phyloP scores from a whole-genome alignment of 164 flowering plant genomes.

The Nymphaea thermarum region DNA sequence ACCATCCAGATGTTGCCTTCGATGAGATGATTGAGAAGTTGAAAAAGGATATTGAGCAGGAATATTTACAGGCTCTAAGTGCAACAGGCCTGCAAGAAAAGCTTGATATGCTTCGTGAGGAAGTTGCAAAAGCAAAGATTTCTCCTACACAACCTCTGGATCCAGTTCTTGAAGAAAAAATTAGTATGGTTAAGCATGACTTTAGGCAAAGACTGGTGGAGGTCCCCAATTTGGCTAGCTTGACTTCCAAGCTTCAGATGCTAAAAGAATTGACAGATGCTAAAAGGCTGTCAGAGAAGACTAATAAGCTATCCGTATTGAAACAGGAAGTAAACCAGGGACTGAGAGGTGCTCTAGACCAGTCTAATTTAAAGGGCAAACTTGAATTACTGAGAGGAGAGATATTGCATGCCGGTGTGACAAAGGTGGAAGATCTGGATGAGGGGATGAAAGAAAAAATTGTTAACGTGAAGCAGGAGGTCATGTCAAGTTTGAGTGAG shows the following conservation, averaged over 20 bases:
- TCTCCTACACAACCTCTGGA: conserved; percentile 21
- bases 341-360: conserved; percentile 29
- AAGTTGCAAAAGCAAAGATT: conserved; percentile 33
- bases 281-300: conserved; percentile 28
- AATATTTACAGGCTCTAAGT: conserved; percentile 48
- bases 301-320: conserved; percentile 17
- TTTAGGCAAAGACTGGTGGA: conserved; percentile 30
- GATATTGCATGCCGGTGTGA: conserved; percentile 23
- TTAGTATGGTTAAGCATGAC: conserved; percentile 40
- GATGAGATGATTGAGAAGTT: conserved; percentile 54
- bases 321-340: conserved; percentile 44
- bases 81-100: conserved; percentile 45
- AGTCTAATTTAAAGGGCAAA: conserved; percentile 37
- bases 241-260: conserved; percentile 48
- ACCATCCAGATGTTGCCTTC: conserved; percentile 19
- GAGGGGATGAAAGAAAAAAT: conserved; percentile 38
- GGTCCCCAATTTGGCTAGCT: conserved; percentile 56
- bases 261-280: conserved; percentile 46
- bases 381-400: conserved; percentile 36
- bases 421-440: conserved; percentile 23
- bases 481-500: conserved; percentile 31
- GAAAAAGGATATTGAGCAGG: conserved; percentile 49
- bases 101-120: conserved; percentile 30
- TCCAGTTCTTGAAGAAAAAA: conserved; percentile 28
- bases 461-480: conserved; percentile 30